Conservation (phyloP, 1,284 basidiomycete genomes). For the Ganoderma meredithae region DNA sequence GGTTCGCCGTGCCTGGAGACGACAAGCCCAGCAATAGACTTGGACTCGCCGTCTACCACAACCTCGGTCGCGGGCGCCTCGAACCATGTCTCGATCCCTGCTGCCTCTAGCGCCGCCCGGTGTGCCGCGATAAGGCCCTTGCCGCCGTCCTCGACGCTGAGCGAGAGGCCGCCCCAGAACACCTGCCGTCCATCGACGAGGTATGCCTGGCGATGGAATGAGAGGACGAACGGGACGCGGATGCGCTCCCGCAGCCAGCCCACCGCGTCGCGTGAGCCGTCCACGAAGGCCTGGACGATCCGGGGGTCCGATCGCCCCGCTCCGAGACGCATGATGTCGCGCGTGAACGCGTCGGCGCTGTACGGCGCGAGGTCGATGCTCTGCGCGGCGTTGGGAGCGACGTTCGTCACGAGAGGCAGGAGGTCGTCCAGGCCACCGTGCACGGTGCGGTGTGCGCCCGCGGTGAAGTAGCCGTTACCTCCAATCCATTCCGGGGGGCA, state of each 20-base stretch:
- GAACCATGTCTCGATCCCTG: conserved; percentile 64
- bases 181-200: conserved; percentile 64
- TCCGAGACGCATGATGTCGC: conserved; percentile 67
- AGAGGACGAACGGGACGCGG: conserved; percentile 61
- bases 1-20: conserved; percentile 48
- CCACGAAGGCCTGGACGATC: conserved; percentile 62
- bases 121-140: conserved; percentile 72
- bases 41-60: conserved; percentile 43
- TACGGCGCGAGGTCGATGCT: conserved; percentile 68
- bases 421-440: conserved; percentile 66
- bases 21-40: conserved; percentile 52
- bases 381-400: conserved; percentile 48
- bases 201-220: conserved; percentile 74
- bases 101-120: conserved; percentile 53
- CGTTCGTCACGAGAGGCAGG: conserved; percentile 59
- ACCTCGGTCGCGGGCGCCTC: conserved; percentile 56
- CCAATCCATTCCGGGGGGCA: conserved; percentile 69
- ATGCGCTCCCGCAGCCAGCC: conserved; percentile 61
- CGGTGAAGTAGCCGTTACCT: conserved; percentile 77
- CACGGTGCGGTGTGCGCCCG: conserved; percentile 68
- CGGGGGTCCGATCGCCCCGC: conserved; percentile 53
- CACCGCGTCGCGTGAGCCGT: conserved; percentile 59
- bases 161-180: conserved; percentile 74
- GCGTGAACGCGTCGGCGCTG: conserved; percentile 57
- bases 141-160: conserved; percentile 62